A percentile compares a stretch with the other conserved stretches of the same genome.
phyloP scores from a whole-genome alignment of 768 basidiomycete genomes.

The Russula dissimulans region DNA sequence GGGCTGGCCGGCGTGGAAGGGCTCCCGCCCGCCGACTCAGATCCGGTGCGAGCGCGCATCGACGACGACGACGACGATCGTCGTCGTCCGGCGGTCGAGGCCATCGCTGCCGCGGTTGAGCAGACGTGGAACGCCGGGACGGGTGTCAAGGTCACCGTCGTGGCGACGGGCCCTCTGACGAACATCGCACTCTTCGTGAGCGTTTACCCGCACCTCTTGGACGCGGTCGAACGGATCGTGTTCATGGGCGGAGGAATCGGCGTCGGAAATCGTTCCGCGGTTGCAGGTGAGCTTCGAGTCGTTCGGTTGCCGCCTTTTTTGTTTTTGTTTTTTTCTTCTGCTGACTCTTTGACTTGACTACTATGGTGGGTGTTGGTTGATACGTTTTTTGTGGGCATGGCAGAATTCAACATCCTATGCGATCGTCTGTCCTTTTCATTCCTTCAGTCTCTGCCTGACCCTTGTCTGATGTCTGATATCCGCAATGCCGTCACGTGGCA shows the following conservation, averaged over 20 bases:
- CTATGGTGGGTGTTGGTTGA: neutral
- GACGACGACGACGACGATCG: constrained; percentile 26
- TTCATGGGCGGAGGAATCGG: constrained; percentile 93
- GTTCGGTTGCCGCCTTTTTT: constrained; percentile 11
- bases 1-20: constrained; percentile 83
- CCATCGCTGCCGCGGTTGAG: constrained; percentile 49
- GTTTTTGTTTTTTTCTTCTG: neutral
- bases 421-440: constrained; percentile 49
- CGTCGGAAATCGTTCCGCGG: constrained; percentile 69
- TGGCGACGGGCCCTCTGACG: constrained; percentile 80
- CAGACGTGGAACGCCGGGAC: constrained; percentile 47
- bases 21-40: constrained; percentile 42
- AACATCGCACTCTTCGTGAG: constrained; percentile 46
- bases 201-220: constrained; percentile 39
- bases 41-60: constrained; percentile 42
- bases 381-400: neutral
- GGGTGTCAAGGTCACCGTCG: constrained; percentile 54
- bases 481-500: constrained; percentile 22
- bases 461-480: neutral
- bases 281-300: constrained; percentile 39
- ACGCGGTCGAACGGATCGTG: constrained; percentile 58
- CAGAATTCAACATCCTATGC: constrained; percentile 75
- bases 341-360: no score
- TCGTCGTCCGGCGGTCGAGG: constrained; percentile 53
- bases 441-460: neutral